Base-by-base conservation (phyloP, 192 early-diverging fungal species). In the Backusella parvicylindrica region DNA sequence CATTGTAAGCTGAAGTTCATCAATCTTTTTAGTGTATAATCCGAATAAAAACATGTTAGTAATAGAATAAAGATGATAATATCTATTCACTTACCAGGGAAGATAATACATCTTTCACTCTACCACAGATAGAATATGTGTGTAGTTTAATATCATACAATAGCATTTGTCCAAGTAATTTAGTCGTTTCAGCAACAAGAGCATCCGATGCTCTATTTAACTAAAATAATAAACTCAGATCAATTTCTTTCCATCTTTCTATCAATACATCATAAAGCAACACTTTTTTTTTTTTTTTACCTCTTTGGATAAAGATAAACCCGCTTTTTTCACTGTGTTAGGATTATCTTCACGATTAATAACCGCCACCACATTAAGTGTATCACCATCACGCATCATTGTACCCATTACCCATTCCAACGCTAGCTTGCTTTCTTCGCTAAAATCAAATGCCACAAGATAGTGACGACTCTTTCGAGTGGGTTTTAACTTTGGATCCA, bases 361-460 rank as follows among this genome's bases (percentile, higher is more conserved):
- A 28, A 84, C 83, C 1, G 84, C 79, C 0, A 82, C 86, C 0
- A 88, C 76, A 65, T 88, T 79, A 33, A 88, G 16, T 18, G 79
- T 81, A 49, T 88, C 86, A 15, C 86, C 86, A 63, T 83, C 84
- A 31, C 86, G 75, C 67, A 88, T 76, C 31, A 88, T 78, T 0
- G 86, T 86, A 2, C 81, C 82, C 74, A 85, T 82, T 8, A 77
- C 75, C 84, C 84, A 88, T 49, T 85, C 82, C 18, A 85, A 78
- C 1, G 86, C 86, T 68, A 83, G 77, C 72, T 80, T 80, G 74
- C 83, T 83, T 70, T 85, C 83, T 28, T 81, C 84, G 35, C 79
- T 82, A 47, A 88, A 83, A 81, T 88, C 86, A 6, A 81, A 84
- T 23, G 86, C 86, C 2, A 85, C 84, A 70, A 88, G 78, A 40